A percentile compares a stretch with the other conserved stretches of the same genome.
Evolutionary conservation across 2,329 filamentous ascomycete species (phyloP).

Genomic region (Penicillium sp.): DNA sequence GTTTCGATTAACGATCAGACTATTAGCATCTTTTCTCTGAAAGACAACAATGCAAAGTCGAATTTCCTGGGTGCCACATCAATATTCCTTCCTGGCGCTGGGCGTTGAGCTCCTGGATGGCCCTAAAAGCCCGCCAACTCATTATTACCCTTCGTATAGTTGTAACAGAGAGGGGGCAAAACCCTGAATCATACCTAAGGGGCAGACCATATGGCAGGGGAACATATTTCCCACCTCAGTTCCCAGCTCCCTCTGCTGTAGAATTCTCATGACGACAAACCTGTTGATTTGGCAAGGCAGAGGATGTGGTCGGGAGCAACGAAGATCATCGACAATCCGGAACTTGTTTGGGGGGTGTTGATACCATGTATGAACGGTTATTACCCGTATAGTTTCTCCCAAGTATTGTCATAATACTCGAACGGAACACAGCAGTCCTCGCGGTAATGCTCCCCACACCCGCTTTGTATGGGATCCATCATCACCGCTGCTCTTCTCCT

Average conservation of each 20-base stretch:
- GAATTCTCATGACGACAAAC: too few species aligned
- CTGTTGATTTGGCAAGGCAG: too few species aligned
- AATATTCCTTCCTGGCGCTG: background rate
- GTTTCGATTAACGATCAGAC: too few species aligned
- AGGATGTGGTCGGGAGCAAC: constrained; percentile 17
- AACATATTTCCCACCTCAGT: too few species aligned
- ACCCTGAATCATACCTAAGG: background rate
- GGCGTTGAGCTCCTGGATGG: constrained; percentile 2
- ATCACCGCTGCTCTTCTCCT: constrained; percentile 20
- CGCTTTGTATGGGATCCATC: constrained; percentile 25
- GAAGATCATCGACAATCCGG: constrained; percentile 20
- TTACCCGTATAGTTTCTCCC: too few species aligned
- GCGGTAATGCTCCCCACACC: constrained; percentile 18
- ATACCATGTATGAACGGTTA: background rate
- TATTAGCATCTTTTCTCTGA: too few species aligned
- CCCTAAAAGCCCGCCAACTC: constrained; percentile 8
- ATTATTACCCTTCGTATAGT: background rate
- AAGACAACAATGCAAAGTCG: too few species aligned
- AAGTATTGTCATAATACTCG: constrained; percentile 4
- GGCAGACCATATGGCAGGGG: too few species aligned
- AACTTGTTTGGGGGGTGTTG: constrained; percentile 3
- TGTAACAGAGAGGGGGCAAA: background rate
- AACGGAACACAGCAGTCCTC: background rate
- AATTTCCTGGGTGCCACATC: too few species aligned
- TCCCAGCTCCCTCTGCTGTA: too few species aligned